These are phyloP conservation scores for Ceratobasidium sp. DNA, from an alignment of 1,284 basidiomycete genomes.

Conservation along the genomic window DNA sequence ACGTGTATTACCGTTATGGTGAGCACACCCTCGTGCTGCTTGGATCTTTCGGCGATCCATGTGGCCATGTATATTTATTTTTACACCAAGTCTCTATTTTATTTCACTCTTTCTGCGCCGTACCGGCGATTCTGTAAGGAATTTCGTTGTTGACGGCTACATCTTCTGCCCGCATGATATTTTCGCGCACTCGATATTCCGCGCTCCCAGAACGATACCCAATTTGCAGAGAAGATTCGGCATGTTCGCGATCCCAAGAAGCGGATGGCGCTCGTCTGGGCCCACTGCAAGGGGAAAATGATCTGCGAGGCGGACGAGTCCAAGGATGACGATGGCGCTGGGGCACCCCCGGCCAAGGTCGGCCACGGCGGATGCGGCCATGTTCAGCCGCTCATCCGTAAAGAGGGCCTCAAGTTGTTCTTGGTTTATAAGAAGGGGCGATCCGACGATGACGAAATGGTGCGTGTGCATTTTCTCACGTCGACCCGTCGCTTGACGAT, in stretches of 20 bases:
- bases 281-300: constrained; percentile 84
- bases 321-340: constrained; percentile 77
- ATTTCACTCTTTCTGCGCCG: constrained; percentile 6
- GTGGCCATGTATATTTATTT: constrained; percentile 11
- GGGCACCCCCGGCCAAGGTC: constrained; percentile 65
- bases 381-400: constrained; percentile 87
- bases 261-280: constrained; percentile 87
- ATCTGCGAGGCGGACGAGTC: constrained; percentile 85
- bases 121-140: constrained; percentile 6
- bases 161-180: constrained; percentile 15
- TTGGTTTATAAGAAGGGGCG: constrained; percentile 94
- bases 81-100: constrained; percentile 15
- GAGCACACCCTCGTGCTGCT: constrained; percentile 25
- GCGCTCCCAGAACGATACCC: constrained; percentile 71
- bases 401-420: constrained; percentile 95
- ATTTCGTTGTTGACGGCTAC: constrained; percentile 34
- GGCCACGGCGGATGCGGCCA: constrained; percentile 98
- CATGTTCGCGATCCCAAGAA: constrained; percentile 87
- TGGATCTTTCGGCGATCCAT: constrained; percentile 43
- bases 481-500: background rate
- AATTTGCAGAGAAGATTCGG: constrained; percentile 82
- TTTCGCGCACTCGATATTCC: constrained; percentile 15
- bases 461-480: constrained; percentile 52
- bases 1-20: constrained; percentile 7
- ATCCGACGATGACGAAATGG: constrained; percentile 82